Evolutionary conservation across 352 stramenopile genomes (phyloP), one percentile per base, ranked within the genome.

Genomic region (Phytophthora meadii): DNA sequence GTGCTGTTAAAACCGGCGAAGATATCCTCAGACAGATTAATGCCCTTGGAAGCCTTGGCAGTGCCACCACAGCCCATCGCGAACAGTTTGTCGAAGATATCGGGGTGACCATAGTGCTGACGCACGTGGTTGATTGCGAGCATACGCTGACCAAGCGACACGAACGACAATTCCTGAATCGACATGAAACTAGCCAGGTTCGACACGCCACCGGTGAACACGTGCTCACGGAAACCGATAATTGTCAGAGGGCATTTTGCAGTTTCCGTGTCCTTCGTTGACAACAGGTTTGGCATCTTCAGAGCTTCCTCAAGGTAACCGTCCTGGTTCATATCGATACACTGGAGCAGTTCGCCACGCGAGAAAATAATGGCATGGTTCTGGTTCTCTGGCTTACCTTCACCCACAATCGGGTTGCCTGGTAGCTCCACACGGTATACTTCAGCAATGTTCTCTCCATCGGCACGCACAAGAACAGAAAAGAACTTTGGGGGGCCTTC

Each of bases 301-400:
- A 96, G 49, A 27, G 71, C 84, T 57, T 95, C 87, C 60, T 96
- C 88, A 1, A 95, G 68, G 67, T 94, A 94, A 0, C 78, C 82
- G 42, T 96, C 88, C 66, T 96, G 88, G 68, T 96, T 96, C 88
- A 95, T 95, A 86, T 96, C 88, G 47, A 96, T 96, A 90, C 84
- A 93, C 76, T 96, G 88, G 4, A 96, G 60, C 44, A 93, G 68
- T 52, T 96, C 88, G 37, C 88, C 88, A 37, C 87, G 85, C 51
- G 87, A 92, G 62, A 96, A 96, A 32, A 95, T 88, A 44, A 96
- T 87, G 9, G 88, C 88, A 53, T 95, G 87, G 69, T 96, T 96
- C 61, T 96, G 88, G 80, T 96, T 96, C 51, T 95, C 87, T 7
- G 87, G 87, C 61, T 96, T 96, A 81, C 87, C 88, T 81, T 96